These are phyloP conservation scores for Sungouiozyma intestinalis DNA, from an alignment of 805 yeast genomes.

Conservation along the genomic window DNA sequence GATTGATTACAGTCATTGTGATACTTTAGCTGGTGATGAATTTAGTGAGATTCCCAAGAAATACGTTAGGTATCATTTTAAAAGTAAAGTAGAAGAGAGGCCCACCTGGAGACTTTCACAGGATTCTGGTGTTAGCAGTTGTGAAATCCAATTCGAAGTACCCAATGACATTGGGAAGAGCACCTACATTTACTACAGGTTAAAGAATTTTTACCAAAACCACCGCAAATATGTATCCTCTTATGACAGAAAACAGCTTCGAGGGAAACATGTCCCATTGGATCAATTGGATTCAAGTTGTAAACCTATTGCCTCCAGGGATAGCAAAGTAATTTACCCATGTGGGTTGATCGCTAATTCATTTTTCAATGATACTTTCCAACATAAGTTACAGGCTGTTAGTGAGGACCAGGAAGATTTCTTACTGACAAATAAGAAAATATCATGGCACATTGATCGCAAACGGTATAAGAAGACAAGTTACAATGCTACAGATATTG, in stretches of 20 bases:
- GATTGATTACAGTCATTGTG: slow-evolving; percentile 70
- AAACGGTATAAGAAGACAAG: slow-evolving; percentile 52
- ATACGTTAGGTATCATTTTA: slow-evolving; percentile 54
- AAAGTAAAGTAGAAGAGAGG: slow-evolving; percentile 22
- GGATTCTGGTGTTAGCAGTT: slow-evolving; percentile 33
- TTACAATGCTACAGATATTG: slow-evolving; percentile 50
- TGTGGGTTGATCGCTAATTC: slow-evolving; percentile 81
- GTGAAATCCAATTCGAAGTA: slow-evolving; percentile 61
- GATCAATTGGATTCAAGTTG: slow-evolving; percentile 38
- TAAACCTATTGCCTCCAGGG: slow-evolving; percentile 26
- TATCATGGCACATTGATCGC: slow-evolving; percentile 65
- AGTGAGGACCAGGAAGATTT: slow-evolving; percentile 29
- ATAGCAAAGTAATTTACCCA: slow-evolving; percentile 46
- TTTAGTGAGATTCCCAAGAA: slow-evolving; percentile 48
- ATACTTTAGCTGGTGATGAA: slow-evolving; percentile 33
- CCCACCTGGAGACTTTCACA: slow-evolving; percentile 55
- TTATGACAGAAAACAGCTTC: slow-evolving; percentile 68
- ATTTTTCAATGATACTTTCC: slow-evolving; percentile 65
- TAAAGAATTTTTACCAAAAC: slow-evolving; percentile 88
- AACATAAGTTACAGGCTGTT: slow-evolving; percentile 34
- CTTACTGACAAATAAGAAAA: slow-evolving; percentile 41
- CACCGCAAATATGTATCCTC: slow-evolving; percentile 90
- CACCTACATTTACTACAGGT: slow-evolving; percentile 65
- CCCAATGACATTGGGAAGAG: slow-evolving; percentile 66
- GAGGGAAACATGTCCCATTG: slow-evolving; percentile 57